Percentiles rank a stretch among this genome's conserved stretches.
Conservation (phyloP, 352 stramenopile species). For the Blastocystis sp. region DNA sequence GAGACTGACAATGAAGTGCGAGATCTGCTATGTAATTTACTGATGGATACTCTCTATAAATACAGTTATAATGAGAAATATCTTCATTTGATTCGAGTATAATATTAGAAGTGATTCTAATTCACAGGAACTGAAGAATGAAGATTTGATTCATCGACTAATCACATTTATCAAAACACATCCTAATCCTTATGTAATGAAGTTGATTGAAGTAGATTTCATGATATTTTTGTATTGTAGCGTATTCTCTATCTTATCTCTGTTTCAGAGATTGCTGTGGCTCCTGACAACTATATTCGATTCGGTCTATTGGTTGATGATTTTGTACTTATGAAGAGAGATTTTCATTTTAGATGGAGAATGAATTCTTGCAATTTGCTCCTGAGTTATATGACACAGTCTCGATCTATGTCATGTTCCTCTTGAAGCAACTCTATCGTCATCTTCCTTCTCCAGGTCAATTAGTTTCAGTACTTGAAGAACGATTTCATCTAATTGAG, state of each 20-base stretch:
- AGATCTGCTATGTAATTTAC: background rate
- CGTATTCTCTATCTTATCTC: constrained; percentile 13
- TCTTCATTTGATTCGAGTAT: background rate
- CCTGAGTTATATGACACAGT: background rate
- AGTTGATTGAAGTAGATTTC: background rate
- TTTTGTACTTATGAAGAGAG: background rate
- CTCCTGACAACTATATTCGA: constrained; percentile 19
- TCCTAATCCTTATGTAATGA: background rate
- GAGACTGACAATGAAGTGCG: background rate
- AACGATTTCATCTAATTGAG: constrained; percentile 27
- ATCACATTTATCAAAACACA: background rate
- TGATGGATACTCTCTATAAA: background rate
- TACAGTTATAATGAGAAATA: constrained; percentile 45
- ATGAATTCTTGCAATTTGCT: background rate
- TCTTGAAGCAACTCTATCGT: background rate
- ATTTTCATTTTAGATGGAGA: background rate
- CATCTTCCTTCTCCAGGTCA: background rate
- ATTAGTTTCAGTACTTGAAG: background rate
- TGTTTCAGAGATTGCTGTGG: background rate
- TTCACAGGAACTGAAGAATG: background rate
- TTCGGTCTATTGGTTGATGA: background rate
- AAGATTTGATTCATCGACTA: background rate
- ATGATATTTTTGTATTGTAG: background rate
- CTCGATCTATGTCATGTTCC: constrained; percentile 15
- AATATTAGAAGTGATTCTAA: background rate